These are phyloP conservation scores for Neltuma alba DNA, from an alignment of 306 rosid genomes.

Conservation along the genomic window DNA sequence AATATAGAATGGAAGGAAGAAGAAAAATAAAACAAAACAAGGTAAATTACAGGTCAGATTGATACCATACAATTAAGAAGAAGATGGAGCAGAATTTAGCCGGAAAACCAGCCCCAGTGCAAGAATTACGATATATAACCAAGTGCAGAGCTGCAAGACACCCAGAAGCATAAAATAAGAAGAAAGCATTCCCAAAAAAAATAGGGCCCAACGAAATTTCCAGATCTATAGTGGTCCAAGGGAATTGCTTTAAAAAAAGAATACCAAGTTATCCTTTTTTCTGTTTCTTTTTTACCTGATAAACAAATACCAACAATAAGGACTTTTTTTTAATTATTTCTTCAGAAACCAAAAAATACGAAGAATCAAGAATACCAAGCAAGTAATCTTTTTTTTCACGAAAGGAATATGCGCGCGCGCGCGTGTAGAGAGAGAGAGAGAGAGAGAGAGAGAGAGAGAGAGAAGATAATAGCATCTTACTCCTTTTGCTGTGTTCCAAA, in stretches of 20 bases:
- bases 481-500: not conserved
- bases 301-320: too few relatives aligned
- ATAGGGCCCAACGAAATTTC: not conserved
- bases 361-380: not conserved
- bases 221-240: slow-evolving; percentile 38
- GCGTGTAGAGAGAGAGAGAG: too few relatives aligned
- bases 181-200: not conserved
- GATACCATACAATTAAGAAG: not conserved
- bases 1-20: not conserved
- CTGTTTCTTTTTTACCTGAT: too few relatives aligned
- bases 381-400: not conserved
- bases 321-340: too few relatives aligned
- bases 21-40: not conserved
- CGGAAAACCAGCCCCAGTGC: slow-evolving; percentile 30
- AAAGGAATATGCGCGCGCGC: not conserved
- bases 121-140: slow-evolving; percentile 9
- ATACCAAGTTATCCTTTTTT: not conserved
- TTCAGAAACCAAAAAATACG: too few relatives aligned
- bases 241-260: slow-evolving; percentile 30
- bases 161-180: slow-evolving; percentile 12
- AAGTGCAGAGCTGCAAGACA: not conserved
- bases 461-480: not conserved
- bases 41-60: not conserved
- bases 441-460: too few relatives aligned
- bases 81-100: slow-evolving; percentile 12